Percentiles rank a stretch among this genome's conserved stretches.
Evolutionary conservation across 768 basidiomycete genomes (phyloP).

Genomic region (Collybia sp.): DNA sequence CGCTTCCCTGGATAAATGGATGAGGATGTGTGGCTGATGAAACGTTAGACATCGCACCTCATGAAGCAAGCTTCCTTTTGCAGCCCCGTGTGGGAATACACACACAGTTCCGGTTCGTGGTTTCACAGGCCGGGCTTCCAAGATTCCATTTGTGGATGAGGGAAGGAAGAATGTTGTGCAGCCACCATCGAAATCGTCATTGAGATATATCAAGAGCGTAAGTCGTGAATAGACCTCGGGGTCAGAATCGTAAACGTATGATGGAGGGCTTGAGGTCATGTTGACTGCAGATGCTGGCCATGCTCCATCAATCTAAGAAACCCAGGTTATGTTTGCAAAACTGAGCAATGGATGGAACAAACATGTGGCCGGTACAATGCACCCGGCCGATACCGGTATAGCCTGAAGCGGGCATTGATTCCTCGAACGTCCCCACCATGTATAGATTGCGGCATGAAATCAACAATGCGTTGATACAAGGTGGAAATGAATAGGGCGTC

Average conservation of each 20-base stretch:
- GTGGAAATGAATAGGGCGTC: conserved; percentile 34
- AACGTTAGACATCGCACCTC: conserved; percentile 14
- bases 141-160: conserved; percentile 30
- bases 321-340: neutral
- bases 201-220: conserved; percentile 46
- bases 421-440: conserved; percentile 39
- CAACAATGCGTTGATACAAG: conserved; percentile 37
- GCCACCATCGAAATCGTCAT: conserved; percentile 42
- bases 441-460: conserved; percentile 34
- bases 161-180: conserved; percentile 55
- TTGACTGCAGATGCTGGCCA: conserved; percentile 47
- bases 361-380: conserved; percentile 47
- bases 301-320: conserved; percentile 41
- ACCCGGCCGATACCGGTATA: conserved; percentile 47
- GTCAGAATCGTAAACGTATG: conserved; percentile 46
- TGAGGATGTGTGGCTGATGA: neutral
- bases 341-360: conserved; percentile 5
- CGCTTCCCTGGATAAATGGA: conserved; percentile 22
- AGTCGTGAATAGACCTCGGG: conserved; percentile 42
- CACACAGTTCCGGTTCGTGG: conserved; percentile 44
- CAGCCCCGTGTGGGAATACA: conserved; percentile 41
- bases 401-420: conserved; percentile 43
- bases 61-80: conserved; percentile 30
- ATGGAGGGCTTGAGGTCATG: conserved; percentile 30
- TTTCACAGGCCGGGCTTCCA: conserved; percentile 43